These are phyloP conservation scores for Aegilops bicornis DNA, from an alignment of 176 grass and related monocot species.

Conservation along the genomic window DNA sequence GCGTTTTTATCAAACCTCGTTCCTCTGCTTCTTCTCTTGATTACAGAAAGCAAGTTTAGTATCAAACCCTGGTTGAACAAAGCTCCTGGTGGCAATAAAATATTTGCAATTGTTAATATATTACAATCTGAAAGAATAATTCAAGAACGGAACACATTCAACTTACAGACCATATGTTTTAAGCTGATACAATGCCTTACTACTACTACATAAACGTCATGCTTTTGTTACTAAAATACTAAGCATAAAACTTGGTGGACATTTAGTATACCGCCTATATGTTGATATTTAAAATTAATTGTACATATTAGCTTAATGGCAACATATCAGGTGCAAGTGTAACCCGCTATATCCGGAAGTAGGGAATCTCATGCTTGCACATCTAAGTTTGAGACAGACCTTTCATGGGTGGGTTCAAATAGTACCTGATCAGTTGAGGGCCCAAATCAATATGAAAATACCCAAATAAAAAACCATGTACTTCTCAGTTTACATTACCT, in stretches of 20 bases:
- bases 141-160: background rate
- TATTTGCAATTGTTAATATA: constrained; percentile 24
- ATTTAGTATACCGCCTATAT: background rate
- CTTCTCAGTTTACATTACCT: background rate
- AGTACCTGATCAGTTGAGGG: background rate
- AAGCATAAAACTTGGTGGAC: background rate
- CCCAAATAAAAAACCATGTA: background rate
- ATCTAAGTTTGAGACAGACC: background rate
- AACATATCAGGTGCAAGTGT: background rate
- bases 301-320: background rate
- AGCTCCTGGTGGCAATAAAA: constrained; percentile 61
- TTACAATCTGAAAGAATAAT: background rate
- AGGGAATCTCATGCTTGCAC: background rate
- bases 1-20: constrained; percentile 55
- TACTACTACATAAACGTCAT: background rate
- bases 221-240: constrained; percentile 23
- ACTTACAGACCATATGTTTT: background rate
- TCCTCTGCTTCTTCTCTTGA: constrained; percentile 93
- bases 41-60: constrained; percentile 83
- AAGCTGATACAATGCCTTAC: background rate
- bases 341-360: background rate
- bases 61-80: constrained; percentile 92
- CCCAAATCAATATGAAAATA: constrained; percentile 1
- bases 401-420: background rate
- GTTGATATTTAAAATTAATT: background rate